A percentile compares a stretch with the other conserved stretches of the same genome.
Conservation (phyloP, 768 basidiomycete genomes). For the Boletus patriciae region DNA sequence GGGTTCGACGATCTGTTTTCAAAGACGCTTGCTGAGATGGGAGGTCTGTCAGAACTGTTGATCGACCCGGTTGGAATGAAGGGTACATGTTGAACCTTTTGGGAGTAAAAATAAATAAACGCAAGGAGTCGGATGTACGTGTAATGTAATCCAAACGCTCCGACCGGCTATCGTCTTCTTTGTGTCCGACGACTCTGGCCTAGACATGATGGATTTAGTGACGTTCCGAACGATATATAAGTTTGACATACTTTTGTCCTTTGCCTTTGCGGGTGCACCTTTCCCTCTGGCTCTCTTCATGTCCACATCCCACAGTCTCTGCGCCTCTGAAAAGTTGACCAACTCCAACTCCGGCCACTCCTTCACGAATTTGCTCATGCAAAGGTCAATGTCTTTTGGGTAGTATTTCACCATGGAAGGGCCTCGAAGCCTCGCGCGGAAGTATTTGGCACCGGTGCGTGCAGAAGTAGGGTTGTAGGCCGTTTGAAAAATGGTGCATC, state of each 20-base stretch:
- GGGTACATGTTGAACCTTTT: constrained; percentile 19
- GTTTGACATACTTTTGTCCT: constrained; percentile 52
- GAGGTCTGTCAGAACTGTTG: constrained; percentile 39
- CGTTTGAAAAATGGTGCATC: constrained; percentile 80
- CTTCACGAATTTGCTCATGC: constrained; percentile 51
- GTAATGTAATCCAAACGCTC: neutral
- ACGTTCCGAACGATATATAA: neutral
- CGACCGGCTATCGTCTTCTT: constrained; percentile 39
- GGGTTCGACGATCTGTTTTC: constrained; percentile 65
- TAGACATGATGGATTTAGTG: constrained; percentile 22
- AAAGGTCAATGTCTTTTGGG: constrained; percentile 57
- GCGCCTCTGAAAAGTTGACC: constrained; percentile 61
- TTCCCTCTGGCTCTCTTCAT: constrained; percentile 57
- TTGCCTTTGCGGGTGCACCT: constrained; percentile 73
- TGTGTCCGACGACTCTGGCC: constrained; percentile 53
- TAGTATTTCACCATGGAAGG: constrained; percentile 88
- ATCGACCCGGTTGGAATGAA: constrained; percentile 23
- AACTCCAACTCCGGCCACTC: constrained; percentile 59
- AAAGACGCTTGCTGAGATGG: constrained; percentile 60
- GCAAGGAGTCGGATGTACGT: neutral
- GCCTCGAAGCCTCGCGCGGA: constrained; percentile 76
- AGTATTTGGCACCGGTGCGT: constrained; percentile 91
- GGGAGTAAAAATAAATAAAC: neutral
- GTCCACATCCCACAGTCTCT: constrained; percentile 63
- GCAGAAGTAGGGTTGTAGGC: constrained; percentile 79